Base-by-base conservation (phyloP, 805 yeast genomes). In the Zygotorulaspora sp. region DNA sequence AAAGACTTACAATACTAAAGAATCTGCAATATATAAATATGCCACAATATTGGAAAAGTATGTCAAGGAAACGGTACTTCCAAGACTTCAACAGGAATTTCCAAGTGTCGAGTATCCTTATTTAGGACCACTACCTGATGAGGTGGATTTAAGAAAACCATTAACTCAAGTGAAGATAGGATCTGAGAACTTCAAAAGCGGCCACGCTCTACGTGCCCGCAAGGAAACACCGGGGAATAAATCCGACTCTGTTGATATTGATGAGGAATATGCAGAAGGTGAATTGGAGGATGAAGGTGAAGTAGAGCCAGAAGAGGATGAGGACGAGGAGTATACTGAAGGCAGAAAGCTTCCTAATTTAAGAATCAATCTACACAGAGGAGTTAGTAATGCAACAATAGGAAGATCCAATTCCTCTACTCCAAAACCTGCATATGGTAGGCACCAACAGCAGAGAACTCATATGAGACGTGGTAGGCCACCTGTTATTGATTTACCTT, bases 1-100 rank as follows among this genome's bases (percentile, higher is more conserved):
- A 2, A 75, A 85, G 43, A 75, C 80, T 32, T 90, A 81, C 62
- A 90, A 90, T 61, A 78, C 78, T 41, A 79, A 78, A 45, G 78
- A 72, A 10, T 77, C 88, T 1, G 66, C 67, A 12, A 81, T 83
- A 36, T 83, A 82, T 61, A 68, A 69, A 16, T 83, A 82, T 50
- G 96, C 80, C 0, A 76, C 63, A 1, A 77, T 65, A 4, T 40
- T 68, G 12, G 76, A 70, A 26, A 65, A 62, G n/a, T 70, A 54
- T 32, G 55, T 66, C 19, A 58, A 52, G n/a, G 53, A 66, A 20
- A 49, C 59, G 29, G 46, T 66, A 31, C 52, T 72, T 39, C 62
- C 66, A 11, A 54, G 49, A 15, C 51, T 68, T 34, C 47, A 57
- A 30, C 55, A 56, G 37, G 37, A 35, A 24, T 63, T 61, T 15